A percentile compares a stretch with the other conserved stretches of the same genome.
phyloP scores from a whole-genome alignment of 345 rosid genomes.

The Rhodamnia argentea region DNA sequence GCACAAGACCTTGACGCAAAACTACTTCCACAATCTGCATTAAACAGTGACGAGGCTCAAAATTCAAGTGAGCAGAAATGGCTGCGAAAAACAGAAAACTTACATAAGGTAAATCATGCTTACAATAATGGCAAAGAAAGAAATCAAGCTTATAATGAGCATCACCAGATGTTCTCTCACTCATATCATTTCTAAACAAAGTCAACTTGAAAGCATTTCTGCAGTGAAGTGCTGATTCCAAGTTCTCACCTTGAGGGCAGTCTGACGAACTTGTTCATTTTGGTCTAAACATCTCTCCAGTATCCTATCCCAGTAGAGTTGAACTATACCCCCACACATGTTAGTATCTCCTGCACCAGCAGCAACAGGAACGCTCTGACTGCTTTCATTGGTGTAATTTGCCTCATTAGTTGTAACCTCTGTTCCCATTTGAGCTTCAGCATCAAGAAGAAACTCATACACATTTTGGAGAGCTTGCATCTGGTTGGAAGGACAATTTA shows the following conservation, averaged over 20 bases:
- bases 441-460: constrained; percentile 93
- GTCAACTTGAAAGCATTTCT: background rate
- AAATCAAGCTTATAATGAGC: background rate
- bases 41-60: background rate
- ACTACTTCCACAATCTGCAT: constrained; percentile 96
- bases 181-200: background rate
- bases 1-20: constrained; percentile 98
- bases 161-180: background rate
- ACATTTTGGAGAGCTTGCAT: constrained; percentile 88
- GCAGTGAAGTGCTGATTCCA: background rate
- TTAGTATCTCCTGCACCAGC: constrained; percentile 99
- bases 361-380: constrained; percentile 79
- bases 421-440: constrained; percentile 82
- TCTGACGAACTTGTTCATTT: constrained; percentile 83
- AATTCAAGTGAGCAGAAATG: background rate
- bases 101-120: background rate
- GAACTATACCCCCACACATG: constrained; percentile 98
- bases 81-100: background rate
- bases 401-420: constrained; percentile 32
- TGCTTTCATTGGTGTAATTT: constrained; percentile 36
- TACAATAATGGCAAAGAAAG: background rate
- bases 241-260: constrained; percentile 70
- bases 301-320: constrained; percentile 89
- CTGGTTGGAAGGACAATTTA: constrained; percentile 39
- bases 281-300: constrained; percentile 79